phyloP scores from a whole-genome alignment of 2,329 filamentous ascomycete genomes.

The Leptographium lundbergii region DNA sequence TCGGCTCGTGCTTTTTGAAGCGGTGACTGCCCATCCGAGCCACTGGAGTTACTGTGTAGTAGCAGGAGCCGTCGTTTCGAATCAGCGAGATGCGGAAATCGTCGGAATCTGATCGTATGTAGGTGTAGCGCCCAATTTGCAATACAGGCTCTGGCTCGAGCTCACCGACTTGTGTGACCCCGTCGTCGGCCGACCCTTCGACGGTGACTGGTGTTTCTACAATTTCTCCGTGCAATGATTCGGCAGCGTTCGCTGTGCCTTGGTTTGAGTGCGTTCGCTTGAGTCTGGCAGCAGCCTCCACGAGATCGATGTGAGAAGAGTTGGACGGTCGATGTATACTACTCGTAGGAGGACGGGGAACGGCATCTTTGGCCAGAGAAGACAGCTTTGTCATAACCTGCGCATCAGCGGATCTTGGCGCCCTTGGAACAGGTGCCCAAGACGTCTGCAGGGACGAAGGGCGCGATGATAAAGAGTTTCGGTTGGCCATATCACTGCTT shows the following conservation, averaged over 20 bases:
- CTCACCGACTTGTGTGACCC: not conserved
- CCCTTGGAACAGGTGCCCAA: not conserved
- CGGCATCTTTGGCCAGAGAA: not conserved
- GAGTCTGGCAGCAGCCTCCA: slow-evolving; percentile 12
- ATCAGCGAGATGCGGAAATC: slow-evolving; percentile 10
- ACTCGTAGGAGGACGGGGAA: not conserved
- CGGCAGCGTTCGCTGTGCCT: not conserved
- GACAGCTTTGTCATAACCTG: not conserved
- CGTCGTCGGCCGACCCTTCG: not conserved
- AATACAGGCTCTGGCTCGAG: slow-evolving; percentile 12
- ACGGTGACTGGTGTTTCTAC: not conserved
- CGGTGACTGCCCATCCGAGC: not conserved
- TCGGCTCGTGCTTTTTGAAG: not conserved
- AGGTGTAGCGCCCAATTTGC: slow-evolving; percentile 15
- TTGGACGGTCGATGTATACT: not conserved
- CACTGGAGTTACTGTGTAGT: slow-evolving; percentile 3
- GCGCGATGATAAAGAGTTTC: not conserved
- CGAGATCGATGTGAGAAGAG: slow-evolving; percentile 12
- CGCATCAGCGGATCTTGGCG: not conserved
- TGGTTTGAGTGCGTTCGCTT: slow-evolving; percentile 7
- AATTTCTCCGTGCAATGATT: not conserved
- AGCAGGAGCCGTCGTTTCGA: slow-evolving; percentile 5
- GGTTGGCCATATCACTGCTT: not conserved
- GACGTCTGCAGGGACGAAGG: not conserved
- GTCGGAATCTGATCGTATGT: slow-evolving; percentile 13